Percentiles rank a stretch among this genome's conserved stretches.
These are phyloP conservation scores for Domatiomyces catenatus DNA, from an alignment of 2,329 filamentous ascomycete genomes.

Conservation along the genomic window DNA sequence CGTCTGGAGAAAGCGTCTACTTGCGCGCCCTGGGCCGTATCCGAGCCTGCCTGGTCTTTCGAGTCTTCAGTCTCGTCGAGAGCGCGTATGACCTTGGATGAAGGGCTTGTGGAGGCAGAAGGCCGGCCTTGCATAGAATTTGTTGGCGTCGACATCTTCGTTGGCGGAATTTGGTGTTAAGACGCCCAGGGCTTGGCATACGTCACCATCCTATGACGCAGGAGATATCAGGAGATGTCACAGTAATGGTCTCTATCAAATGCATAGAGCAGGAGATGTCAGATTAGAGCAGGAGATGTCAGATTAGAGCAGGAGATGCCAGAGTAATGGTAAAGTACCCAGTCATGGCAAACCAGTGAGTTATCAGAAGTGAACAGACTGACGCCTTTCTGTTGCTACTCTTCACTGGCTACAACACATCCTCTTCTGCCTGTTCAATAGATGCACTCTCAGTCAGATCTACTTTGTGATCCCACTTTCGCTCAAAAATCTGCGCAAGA, in stretches of 20 bases:
- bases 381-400: no score
- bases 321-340: no score
- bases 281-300: no score
- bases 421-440: not conserved
- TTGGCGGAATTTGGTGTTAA: not conserved
- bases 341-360: no score
- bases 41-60: not conserved
- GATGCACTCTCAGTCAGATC: not conserved
- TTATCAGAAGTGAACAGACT: no score
- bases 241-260: no score
- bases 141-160: not conserved
- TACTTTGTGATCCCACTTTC: not conserved
- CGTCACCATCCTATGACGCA: no score
- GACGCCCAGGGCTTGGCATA: not conserved
- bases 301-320: no score
- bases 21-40: not conserved
- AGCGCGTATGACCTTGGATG: not conserved
- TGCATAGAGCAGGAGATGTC: no score
- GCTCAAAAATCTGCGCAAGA: not conserved
- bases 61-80: not conserved
- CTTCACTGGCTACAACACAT: not conserved
- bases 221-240: no score
- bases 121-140: not conserved
- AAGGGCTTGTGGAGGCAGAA: not conserved
- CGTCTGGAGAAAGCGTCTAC: conserved; percentile 1